A percentile compares a stretch with the other conserved stretches of the same genome.
These are phyloP conservation scores for Persicaria maculosa DNA, from an alignment of 148 eudicot species.

Conservation along the genomic window DNA sequence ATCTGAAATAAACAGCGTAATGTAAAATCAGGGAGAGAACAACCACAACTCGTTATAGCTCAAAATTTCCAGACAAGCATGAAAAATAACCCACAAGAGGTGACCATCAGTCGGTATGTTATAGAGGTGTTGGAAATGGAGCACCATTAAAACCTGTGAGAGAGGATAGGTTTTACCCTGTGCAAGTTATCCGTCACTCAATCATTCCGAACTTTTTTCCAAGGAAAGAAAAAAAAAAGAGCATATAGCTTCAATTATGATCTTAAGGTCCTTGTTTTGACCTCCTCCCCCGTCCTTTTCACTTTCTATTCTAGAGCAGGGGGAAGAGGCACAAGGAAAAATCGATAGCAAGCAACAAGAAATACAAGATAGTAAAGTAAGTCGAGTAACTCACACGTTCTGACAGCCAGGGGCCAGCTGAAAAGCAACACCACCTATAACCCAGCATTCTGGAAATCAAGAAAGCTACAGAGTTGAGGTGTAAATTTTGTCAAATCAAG, in stretches of 20 bases:
- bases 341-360: neutral
- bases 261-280: neutral
- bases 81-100: neutral
- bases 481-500: conserved; percentile 26
- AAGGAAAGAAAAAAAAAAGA: neutral
- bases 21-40: neutral
- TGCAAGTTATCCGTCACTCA: too few relatives aligned
- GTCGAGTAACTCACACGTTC: conserved; percentile 30
- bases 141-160: too few relatives aligned
- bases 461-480: conserved; percentile 29
- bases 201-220: neutral
- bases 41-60: neutral
- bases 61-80: neutral
- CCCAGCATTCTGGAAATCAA: conserved; percentile 34
- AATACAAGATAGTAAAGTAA: neutral
- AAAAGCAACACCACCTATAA: conserved; percentile 35
- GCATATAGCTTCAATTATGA: neutral
- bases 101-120: too few relatives aligned
- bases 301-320: neutral
- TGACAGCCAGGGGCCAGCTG: conserved; percentile 35
- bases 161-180: too few relatives aligned
- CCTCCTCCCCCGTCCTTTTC: neutral
- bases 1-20: conserved; percentile 19
- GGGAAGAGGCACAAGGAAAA: neutral
- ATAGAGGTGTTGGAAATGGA: too few relatives aligned